Base-by-base conservation (phyloP, 768 basidiomycete genomes). In the Chalciporus chontae region DNA sequence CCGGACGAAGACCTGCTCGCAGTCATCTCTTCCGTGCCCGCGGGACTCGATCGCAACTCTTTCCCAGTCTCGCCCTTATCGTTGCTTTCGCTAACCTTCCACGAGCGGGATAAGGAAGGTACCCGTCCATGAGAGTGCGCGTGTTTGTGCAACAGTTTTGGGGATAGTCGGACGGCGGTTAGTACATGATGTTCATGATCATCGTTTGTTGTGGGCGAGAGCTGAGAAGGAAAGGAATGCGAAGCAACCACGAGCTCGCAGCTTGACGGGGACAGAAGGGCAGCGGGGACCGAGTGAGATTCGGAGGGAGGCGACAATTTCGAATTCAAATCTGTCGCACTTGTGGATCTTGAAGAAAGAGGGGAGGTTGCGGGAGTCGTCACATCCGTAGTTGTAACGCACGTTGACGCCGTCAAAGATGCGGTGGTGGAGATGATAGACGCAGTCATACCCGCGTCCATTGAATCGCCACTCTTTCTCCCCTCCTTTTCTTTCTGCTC, bases 141-240 rank as follows among this genome's bases (percentile, higher is more conserved):
- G 17, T 48, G 52, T 32, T 54, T 55, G 37, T 47, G 49, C 8
- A 54, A 44, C 5, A 52, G 32, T 31, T 41, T 46, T 11, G 67
- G 56, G n/a, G 55, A 63, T 32, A 67, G 31, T 11, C 64, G 57
- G 13, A 68, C 47, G 3, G 65, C 67, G 2, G 54, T 61, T 17
- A 60, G 52, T 24, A 66, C 41, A 26, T 62, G 64, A 39, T 51
- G 57, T 8, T 38, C 56, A 13, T 44, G 55, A 13, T 59, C 62
- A 18, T 66, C 55, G 34, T 45, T 61, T 3, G 51, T 40, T 0
- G 24, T 9, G 11, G 52, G 43, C 10, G 32, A 4, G 3, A 41
- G 39, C 2, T 10, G 47, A 26, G 21, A 6, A 19, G 41, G 9
- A 26, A 17, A 1, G 8, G 17, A n/a, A 13, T 17, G 26, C 14